Evolutionary conservation across 139 green algal genomes (phyloP).

Genomic region (Yamagishiella unicocca): DNA sequence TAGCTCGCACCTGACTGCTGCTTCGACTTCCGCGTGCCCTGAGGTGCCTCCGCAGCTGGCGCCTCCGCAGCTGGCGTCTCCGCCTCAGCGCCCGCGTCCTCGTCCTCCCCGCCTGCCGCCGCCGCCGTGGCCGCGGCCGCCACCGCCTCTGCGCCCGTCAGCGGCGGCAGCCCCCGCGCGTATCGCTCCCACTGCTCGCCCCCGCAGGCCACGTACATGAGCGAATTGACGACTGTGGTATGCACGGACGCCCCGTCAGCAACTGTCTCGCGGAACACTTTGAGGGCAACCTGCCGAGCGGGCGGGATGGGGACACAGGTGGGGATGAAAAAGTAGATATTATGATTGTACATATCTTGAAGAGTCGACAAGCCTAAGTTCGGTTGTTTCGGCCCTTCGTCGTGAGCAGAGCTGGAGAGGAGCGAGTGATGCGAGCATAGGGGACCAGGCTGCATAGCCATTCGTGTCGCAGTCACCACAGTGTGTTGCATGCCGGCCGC

Average conservation of each 20-base stretch:
- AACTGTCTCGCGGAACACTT: background rate
- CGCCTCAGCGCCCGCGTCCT: background rate
- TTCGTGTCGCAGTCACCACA: background rate
- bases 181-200: constrained; percentile 47
- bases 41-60: background rate
- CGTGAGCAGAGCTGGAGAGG: no score
- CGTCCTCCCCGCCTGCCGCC: background rate
- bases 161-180: constrained; percentile 26
- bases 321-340: background rate
- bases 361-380: no score
- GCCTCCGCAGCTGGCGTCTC: background rate
- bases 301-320: background rate
- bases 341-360: no score
- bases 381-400: no score
- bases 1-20: background rate
- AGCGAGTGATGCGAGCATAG: no score
- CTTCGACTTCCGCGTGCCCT: no score
- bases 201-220: constrained; percentile 40
- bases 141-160: background rate
- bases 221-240: constrained; percentile 12
- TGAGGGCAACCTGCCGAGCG: background rate
- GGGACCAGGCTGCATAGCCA: background rate
- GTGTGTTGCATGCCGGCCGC: background rate
- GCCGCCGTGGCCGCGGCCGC: background rate
- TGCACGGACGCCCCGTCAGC: background rate